These are phyloP conservation scores for Fragosphaeria purpurea DNA, from an alignment of 2,329 filamentous ascomycete genomes.

Conservation along the genomic window DNA sequence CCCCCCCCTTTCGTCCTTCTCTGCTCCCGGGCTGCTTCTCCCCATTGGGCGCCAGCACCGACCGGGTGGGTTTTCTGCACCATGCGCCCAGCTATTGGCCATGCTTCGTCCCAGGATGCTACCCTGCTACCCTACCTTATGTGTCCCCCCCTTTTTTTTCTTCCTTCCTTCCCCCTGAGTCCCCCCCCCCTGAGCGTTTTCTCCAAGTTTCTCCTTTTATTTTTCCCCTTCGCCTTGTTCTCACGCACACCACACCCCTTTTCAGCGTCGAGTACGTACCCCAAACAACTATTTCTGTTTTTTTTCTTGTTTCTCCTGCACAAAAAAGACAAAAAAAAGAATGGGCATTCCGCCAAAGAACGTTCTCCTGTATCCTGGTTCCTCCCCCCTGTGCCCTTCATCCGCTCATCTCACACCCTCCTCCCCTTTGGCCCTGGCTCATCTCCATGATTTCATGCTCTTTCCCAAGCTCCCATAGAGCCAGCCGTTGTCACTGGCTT, in stretches of 20 bases:
- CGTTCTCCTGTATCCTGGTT: conserved; percentile 4
- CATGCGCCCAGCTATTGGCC: conserved; percentile 35
- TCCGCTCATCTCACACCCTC: conserved; percentile 1
- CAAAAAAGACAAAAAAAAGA: too few relatives aligned
- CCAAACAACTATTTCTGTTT: too few relatives aligned
- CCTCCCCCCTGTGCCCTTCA: conserved; percentile 9
- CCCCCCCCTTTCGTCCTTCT: too few relatives aligned
- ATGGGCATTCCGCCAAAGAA: background rate
- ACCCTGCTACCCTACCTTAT: background rate
- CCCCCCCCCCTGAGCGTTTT: background rate
- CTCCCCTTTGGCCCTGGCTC: conserved; percentile 7
- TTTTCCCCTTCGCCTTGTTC: background rate
- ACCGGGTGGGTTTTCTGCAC: conserved; percentile 25
- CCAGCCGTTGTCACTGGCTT: background rate
- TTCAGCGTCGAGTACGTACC: too few relatives aligned
- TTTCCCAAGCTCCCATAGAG: background rate
- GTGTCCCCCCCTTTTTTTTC: too few relatives aligned
- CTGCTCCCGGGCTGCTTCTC: conserved; percentile 25
- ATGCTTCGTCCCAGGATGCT: conserved; percentile 18
- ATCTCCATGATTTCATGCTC: conserved; percentile 11
- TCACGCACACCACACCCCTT: too few relatives aligned
- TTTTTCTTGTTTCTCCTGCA: too few relatives aligned
- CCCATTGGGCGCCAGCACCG: conserved; percentile 41
- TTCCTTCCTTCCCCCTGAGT: too few relatives aligned
- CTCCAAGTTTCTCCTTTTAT: background rate